A percentile compares a stretch with the other conserved stretches of the same genome.
Evolutionary conservation across 768 basidiomycete genomes (phyloP).

Genomic region (Lentinula detonsa): DNA sequence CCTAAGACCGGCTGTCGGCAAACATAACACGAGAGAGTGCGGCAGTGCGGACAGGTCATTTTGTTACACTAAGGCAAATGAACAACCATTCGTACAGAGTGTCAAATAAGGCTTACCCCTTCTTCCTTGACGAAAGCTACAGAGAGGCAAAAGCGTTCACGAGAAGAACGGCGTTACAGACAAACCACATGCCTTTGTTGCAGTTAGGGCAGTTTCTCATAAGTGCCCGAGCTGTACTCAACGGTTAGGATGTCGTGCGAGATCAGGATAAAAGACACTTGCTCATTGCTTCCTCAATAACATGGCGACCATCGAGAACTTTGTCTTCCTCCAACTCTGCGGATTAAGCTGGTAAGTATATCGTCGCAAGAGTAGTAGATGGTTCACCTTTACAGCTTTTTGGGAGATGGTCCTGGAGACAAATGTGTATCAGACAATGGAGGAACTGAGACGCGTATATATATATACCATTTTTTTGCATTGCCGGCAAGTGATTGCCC

Average conservation of each 20-base stretch:
- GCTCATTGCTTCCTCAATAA: slow-evolving; percentile 94
- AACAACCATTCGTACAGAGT: not conserved
- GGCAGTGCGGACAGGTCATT: slow-evolving; percentile 75
- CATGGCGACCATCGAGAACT: slow-evolving; percentile 67
- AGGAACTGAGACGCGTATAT: slow-evolving; percentile 14
- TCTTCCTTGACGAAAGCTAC: slow-evolving; percentile 77
- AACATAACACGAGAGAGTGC: slow-evolving; percentile 75
- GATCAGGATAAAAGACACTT: slow-evolving; percentile 14
- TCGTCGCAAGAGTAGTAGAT: not conserved
- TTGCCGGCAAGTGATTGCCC: slow-evolving; percentile 66
- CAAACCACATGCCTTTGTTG: slow-evolving; percentile 50
- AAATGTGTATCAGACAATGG: not conserved
- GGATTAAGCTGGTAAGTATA: slow-evolving; percentile 5
- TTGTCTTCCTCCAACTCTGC: slow-evolving; percentile 73
- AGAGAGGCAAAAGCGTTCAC: not conserved
- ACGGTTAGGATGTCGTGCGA: not conserved
- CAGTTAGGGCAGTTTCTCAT: slow-evolving; percentile 89
- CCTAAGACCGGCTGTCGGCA: slow-evolving; percentile 70
- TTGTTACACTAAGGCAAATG: slow-evolving; percentile 72
- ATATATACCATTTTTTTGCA: slow-evolving; percentile 67
- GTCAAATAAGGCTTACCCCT: slow-evolving; percentile 45
- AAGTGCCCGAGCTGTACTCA: slow-evolving; percentile 57
- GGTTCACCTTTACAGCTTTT: slow-evolving; percentile 67
- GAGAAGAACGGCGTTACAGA: slow-evolving; percentile 1
- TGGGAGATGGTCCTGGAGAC: slow-evolving; percentile 68